These are phyloP conservation scores for Mucor racemosus DNA, from an alignment of 371 early-diverging fungal genomes.

Conservation along the genomic window DNA sequence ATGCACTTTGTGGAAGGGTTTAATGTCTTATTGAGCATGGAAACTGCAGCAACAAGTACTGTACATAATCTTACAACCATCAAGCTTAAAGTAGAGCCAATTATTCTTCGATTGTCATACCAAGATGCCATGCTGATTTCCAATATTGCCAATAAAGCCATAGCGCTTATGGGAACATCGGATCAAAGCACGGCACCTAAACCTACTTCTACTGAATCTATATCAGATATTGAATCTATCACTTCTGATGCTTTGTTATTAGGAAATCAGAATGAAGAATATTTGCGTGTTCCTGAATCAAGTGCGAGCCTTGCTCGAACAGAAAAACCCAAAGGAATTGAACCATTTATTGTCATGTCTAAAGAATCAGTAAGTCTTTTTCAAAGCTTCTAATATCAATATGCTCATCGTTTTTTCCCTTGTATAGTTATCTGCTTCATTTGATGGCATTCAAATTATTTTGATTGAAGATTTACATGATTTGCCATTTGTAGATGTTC, in stretches of 20 bases:
- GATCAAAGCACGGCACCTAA: slow-evolving; percentile 14
- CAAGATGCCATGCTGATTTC: slow-evolving; percentile 84
- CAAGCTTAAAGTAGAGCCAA: slow-evolving; percentile 63
- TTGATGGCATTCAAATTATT: slow-evolving; percentile 71
- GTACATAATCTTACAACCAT: slow-evolving; percentile 63
- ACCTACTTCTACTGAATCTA: slow-evolving; percentile 12
- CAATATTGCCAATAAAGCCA: slow-evolving; percentile 78
- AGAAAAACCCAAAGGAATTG: slow-evolving; percentile 24
- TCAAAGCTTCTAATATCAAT: neutral
- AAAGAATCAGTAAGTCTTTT: slow-evolving; percentile 46
- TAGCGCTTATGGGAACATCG: slow-evolving; percentile 56
- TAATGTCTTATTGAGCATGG: slow-evolving; percentile 70
- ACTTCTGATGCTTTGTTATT: neutral
- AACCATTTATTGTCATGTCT: slow-evolving; percentile 54
- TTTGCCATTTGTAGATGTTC: slow-evolving; percentile 79
- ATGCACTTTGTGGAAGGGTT: slow-evolving; percentile 87
- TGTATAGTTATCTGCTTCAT: slow-evolving; percentile 41
- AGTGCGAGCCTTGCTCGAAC: neutral
- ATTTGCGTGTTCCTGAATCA: neutral
- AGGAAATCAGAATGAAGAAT: neutral
- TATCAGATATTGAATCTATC: slow-evolving; percentile 3
- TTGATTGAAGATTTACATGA: slow-evolving; percentile 83
- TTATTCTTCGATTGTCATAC: slow-evolving; percentile 76
- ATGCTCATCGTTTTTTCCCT: neutral
- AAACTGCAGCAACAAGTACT: slow-evolving; percentile 54